Conservation (phyloP, 2,329 filamentous ascomycete species). For the Sphaerulina populicola region DNA sequence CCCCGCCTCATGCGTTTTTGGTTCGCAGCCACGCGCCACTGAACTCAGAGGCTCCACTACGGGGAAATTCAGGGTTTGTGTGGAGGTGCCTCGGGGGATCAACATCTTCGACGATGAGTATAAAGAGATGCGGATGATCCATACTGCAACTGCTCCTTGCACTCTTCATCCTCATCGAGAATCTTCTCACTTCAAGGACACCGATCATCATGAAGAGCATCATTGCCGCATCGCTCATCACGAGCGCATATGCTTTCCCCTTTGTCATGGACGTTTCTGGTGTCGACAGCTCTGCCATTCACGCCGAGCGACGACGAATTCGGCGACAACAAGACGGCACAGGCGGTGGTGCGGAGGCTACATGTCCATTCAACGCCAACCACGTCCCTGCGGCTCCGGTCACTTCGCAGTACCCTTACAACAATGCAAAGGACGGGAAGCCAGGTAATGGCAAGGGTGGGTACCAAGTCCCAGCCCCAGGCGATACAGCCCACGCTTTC, state of each 20-base stretch:
- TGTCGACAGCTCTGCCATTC: conserved; percentile 29
- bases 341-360: conserved; percentile 25
- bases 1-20: not conserved
- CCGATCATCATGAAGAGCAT: conserved; percentile 23
- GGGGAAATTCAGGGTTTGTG: conserved; percentile 1
- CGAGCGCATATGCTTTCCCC: conserved; percentile 32
- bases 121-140: conserved; percentile 9
- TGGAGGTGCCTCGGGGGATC: conserved; percentile 7
- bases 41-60: not conserved
- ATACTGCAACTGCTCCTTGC: not conserved
- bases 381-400: conserved; percentile 33
- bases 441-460: conserved; percentile 38
- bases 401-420: conserved; percentile 35
- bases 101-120: not conserved
- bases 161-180: not conserved
- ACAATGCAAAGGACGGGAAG: conserved; percentile 37
- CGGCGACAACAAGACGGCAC: conserved; percentile 8
- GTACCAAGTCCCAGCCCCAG: conserved; percentile 39
- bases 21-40: not conserved
- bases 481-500: conserved; percentile 36
- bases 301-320: conserved; percentile 9
- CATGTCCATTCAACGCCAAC: conserved; percentile 36
- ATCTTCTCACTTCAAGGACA: not conserved
- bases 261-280: conserved; percentile 34
- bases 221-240: conserved; percentile 17